Base-by-base conservation (phyloP, 208 protist species). In the Acanthamoeba quina region DNA sequence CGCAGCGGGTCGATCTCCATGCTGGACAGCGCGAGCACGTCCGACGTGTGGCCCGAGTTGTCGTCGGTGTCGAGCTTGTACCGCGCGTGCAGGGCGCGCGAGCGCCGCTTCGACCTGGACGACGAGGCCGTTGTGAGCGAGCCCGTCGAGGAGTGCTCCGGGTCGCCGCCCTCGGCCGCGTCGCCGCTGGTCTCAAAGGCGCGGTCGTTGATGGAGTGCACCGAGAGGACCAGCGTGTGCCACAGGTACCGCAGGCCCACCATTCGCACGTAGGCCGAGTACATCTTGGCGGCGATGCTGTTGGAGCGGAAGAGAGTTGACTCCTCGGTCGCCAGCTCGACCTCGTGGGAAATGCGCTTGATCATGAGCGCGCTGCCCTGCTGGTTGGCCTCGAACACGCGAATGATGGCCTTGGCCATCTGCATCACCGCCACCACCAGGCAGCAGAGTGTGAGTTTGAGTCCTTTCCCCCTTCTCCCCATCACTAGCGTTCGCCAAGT, bases 201-300 rank as follows among this genome's bases (percentile, higher is more conserved):
- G 26, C 54, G 60, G n/a, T 91, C 85, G 60, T 91, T 91, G 37
- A 91, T 91, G 54, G 54, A 66, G 31, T 66, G 54, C 2, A 91
- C 41, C 15, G 85, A 66, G 5, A 91, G 37, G 41, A 49, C 90
- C 3, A 94, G 47, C 60, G 90, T 94, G 68, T 82, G 49, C 90
- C 90, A 94, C 24, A 94, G 90, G 26, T 94, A 94, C 21, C 54
- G 11, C 54, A 93, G 41, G 19, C 90, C 90, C 19, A 83, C 41
- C 47, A 94, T 94, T 17, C 68, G 60, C 49, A 70, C n/a, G 90
- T 94, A 94, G 37, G 54, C 49, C 31, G 66, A 72, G 90, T 56
- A 94, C 90, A 94, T 83, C 41, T 94, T 94, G 31, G 76, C 29
- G 52, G 90, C 90, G n/a, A 82, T 86, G 76, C 74, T 88, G 56